These are phyloP conservation scores for Pseudogymnoascus sp. DNA, from an alignment of 2,329 filamentous ascomycete genomes.

Conservation along the genomic window DNA sequence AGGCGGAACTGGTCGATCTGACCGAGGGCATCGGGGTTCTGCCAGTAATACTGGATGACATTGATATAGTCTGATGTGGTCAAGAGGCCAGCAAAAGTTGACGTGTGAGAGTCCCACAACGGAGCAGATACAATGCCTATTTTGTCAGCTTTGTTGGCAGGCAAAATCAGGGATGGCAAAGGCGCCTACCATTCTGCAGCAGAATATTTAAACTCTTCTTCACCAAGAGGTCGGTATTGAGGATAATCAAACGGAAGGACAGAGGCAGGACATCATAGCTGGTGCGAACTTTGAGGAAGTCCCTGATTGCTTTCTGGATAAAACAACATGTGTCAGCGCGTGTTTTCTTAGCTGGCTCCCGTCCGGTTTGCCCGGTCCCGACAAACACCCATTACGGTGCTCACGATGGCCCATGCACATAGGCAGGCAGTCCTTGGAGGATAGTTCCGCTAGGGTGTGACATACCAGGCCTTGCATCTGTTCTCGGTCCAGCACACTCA, in stretches of 20 bases:
- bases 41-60: constrained; percentile 97
- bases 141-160: constrained; percentile 15
- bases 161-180: not conserved
- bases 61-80: constrained; percentile 98
- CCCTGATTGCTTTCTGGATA: constrained; percentile 74
- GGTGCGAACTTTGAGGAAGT: constrained; percentile 91
- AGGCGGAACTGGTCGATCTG: constrained; percentile 91
- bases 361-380: not conserved
- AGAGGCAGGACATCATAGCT: constrained; percentile 97
- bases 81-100: constrained; percentile 86
- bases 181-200: constrained; percentile 75
- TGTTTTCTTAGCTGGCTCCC: not conserved
- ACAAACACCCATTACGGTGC: not conserved
- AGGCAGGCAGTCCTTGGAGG: not conserved
- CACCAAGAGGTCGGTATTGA: constrained; percentile 90
- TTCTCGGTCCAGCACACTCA: constrained; percentile 64
- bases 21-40: constrained; percentile 83
- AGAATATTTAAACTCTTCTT: constrained; percentile 96
- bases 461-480: constrained; percentile 73
- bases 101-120: constrained; percentile 89
- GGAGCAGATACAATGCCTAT: constrained; percentile 94
- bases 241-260: constrained; percentile 89
- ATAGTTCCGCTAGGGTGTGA: constrained; percentile 18
- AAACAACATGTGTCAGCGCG: not conserved
- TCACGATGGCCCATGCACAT: not conserved